Percentiles rank a stretch among this genome's conserved stretches.
phyloP scores from a whole-genome alignment of 495 filamentous ascomycete genomes.

The Margaritispora aquatica region DNA sequence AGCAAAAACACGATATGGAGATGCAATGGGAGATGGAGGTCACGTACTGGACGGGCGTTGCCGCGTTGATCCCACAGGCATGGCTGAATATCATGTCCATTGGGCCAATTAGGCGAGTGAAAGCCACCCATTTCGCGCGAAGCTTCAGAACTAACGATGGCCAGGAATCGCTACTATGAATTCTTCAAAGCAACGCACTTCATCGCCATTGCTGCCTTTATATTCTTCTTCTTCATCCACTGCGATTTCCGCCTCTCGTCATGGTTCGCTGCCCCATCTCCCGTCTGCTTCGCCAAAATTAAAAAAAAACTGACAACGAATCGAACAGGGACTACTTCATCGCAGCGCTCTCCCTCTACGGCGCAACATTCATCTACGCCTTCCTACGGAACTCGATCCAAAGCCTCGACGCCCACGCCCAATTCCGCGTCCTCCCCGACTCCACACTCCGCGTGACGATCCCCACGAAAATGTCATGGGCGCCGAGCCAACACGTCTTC shows the following conservation, averaged over 20 bases:
- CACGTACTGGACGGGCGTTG: constrained; percentile 50
- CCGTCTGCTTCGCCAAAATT: too few species aligned
- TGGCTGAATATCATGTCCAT: constrained; percentile 48
- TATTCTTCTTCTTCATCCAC: constrained; percentile 52
- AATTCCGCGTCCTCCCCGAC: constrained; percentile 24
- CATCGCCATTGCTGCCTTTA: constrained; percentile 44
- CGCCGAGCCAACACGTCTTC: constrained; percentile 75
- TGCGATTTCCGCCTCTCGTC: constrained; percentile 50
- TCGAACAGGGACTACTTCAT: constrained; percentile 50
- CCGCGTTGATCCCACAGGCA: constrained; percentile 46
- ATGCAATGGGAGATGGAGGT: constrained; percentile 36
- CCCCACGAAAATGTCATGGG: constrained; percentile 42
- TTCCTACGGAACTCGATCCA: constrained; percentile 37
- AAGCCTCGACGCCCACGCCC: background rate
- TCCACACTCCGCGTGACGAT: constrained; percentile 37
- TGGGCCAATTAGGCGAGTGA: constrained; percentile 39
- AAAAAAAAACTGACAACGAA: constrained; percentile 13
- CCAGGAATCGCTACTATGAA: constrained; percentile 52
- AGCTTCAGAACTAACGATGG: too few species aligned
- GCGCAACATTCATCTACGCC: constrained; percentile 34
- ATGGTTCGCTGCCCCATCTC: constrained; percentile 32
- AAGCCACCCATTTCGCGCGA: background rate
- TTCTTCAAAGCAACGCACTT: constrained; percentile 54
- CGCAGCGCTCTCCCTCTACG: constrained; percentile 44
- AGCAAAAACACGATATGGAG: constrained; percentile 44